Percentiles rank a stretch among this genome's conserved stretches.
These are phyloP conservation scores for Boechera stricta DNA, from an alignment of 345 rosid genomes.

Conservation along the genomic window DNA sequence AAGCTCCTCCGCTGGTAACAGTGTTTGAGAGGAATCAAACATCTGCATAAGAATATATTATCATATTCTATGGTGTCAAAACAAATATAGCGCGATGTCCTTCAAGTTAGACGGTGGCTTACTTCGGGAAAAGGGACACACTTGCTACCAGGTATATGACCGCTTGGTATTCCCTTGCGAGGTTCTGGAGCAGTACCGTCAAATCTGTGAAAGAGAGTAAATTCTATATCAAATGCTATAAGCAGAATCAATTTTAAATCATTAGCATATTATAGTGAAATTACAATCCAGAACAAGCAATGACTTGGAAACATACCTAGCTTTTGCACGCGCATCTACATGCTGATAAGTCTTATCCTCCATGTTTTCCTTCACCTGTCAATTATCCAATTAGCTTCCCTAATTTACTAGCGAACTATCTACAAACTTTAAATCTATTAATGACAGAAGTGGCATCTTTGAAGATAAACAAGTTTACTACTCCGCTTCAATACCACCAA, in stretches of 20 bases:
- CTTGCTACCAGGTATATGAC: slow-evolving; percentile 94
- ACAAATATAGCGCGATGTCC: not conserved
- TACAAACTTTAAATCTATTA: slow-evolving; percentile 6
- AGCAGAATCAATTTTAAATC: not conserved
- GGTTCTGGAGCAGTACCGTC: slow-evolving; percentile 90
- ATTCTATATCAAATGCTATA: not conserved
- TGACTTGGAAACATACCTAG: slow-evolving; percentile 18
- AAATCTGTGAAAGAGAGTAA: slow-evolving; percentile 56
- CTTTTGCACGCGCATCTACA: slow-evolving; percentile 51
- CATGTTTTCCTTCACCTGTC: slow-evolving; percentile 60
- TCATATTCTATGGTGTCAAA: slow-evolving; percentile 17
- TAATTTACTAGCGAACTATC: slow-evolving; percentile 10
- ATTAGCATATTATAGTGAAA: not conserved
- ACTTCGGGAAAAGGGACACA: slow-evolving; percentile 85
- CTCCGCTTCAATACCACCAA: slow-evolving; percentile 1
- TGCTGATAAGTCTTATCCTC: slow-evolving; percentile 52
- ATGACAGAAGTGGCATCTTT: slow-evolving; percentile 1
- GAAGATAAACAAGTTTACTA: slow-evolving; percentile 6
- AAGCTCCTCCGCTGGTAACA: slow-evolving; percentile 73
- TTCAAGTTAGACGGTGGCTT: slow-evolving; percentile 25
- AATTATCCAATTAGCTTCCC: slow-evolving; percentile 11
- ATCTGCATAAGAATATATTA: slow-evolving; percentile 54
- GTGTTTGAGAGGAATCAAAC: slow-evolving; percentile 78
- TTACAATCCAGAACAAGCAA: slow-evolving; percentile 8
- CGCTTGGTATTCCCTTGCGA: slow-evolving; percentile 85